Evolutionary conservation across 2,329 filamentous ascomycete species (phyloP), one percentile per base, ranked within the genome.

Genomic region (Pestalotiopsis sp.): DNA sequence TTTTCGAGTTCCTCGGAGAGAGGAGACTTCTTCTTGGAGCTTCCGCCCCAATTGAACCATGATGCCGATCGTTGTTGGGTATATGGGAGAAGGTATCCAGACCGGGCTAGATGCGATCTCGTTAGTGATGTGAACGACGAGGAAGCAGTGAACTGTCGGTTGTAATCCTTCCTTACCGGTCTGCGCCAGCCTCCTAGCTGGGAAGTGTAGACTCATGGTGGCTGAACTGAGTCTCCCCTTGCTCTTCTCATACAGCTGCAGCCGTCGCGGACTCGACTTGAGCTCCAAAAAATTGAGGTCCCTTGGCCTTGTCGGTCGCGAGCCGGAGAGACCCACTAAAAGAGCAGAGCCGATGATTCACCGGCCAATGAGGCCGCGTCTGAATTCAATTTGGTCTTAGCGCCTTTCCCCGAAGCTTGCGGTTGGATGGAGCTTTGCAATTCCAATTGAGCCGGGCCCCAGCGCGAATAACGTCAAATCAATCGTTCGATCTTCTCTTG

Each of bases 131-230:
- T 27, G 27, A 27, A 27, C 27, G 27, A 27, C 27, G 27, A 27
- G 27, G 27, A 27, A 27, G 4, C 27, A 27, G 27, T 27, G 27
- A 5, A 1, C 4, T 27, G 27, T 27, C 27, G 27, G 27, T 27
- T 27, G 27, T 27, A 27, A 27, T 27, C 27, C 27, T 27, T 56
- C 72, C 84, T 68, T 85, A 93, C 91, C 88, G 78, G 86, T 83
- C 76, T 84, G 83, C 68, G 86, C 83, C 74, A 91, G 82, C 82
- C 87, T 87, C 83, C 88, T 83, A 75, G 89, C 84, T 73, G 90
- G 89, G 77, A 90, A 82, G 79, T 87, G 86, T 75, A 91, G 80
- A 81, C 85, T 92, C 91, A 93, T 94, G 77, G 71, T 76, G 76
- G 72, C 71, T 71, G 71, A 67, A 65, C 70, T 66, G 64, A 58